These are phyloP conservation scores for Kodamaea neixiangensis DNA, from an alignment of 805 yeast genomes.

Conservation along the genomic window DNA sequence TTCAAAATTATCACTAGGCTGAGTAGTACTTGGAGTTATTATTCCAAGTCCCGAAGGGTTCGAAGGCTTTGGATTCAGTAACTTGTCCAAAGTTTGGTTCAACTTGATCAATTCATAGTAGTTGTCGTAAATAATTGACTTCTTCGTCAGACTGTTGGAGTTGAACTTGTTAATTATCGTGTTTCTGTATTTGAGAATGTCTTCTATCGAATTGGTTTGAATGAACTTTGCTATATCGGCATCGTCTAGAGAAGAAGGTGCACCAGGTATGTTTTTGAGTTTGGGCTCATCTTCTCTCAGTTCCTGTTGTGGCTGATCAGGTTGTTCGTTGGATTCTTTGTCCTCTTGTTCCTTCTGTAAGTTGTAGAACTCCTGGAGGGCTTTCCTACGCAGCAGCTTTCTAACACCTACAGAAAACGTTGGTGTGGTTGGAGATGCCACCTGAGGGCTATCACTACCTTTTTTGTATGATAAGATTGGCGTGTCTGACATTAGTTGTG, in stretches of 20 bases:
- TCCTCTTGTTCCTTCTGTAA: slow-evolving; percentile 22
- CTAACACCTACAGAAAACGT: not conserved
- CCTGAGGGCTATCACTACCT: slow-evolving; percentile 13
- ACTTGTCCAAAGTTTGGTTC: slow-evolving; percentile 50
- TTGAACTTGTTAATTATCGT: slow-evolving; percentile 46
- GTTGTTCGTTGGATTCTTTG: not conserved
- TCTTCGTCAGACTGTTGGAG: slow-evolving; percentile 59
- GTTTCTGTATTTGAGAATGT: slow-evolving; percentile 34
- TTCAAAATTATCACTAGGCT: slow-evolving; percentile 14
- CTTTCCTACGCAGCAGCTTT: slow-evolving; percentile 42
- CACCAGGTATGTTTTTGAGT: not conserved
- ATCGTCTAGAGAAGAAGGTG: not conserved
- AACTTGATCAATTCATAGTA: slow-evolving; percentile 72
- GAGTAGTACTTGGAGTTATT: not conserved
- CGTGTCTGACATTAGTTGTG: slow-evolving; percentile 5
- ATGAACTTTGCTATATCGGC: slow-evolving; percentile 23
- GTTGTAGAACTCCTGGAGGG: slow-evolving; percentile 44
- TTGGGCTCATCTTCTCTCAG: not conserved
- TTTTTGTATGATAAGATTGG: slow-evolving; percentile 34
- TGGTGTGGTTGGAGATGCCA: slow-evolving; percentile 10
- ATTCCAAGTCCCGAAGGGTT: slow-evolving; percentile 5
- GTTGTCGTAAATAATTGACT: slow-evolving; percentile 72
- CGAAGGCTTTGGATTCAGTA: slow-evolving; percentile 9
- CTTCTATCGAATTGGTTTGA: slow-evolving; percentile 26
- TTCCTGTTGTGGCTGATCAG: not conserved